phyloP scores from a whole-genome alignment of 345 rosid genomes.

The Melastoma malabathricum region DNA sequence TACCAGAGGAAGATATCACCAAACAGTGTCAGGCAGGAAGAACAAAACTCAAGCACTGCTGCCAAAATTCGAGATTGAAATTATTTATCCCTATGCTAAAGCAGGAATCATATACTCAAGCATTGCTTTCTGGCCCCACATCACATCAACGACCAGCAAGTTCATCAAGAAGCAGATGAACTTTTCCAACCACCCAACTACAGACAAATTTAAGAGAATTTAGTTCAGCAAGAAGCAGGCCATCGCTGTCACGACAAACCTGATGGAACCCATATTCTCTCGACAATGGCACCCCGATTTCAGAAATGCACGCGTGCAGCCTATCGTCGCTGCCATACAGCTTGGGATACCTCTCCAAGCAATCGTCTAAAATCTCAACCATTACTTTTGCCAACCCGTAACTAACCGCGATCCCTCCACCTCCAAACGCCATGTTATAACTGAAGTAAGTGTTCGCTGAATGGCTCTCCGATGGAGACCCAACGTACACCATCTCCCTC shows the following conservation, averaged over 20 bases:
- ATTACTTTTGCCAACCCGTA: conserved; percentile 71
- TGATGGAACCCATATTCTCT: conserved; percentile 88
- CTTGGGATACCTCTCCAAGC: conserved; percentile 65
- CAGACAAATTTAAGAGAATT: no score
- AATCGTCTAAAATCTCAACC: conserved; percentile 49
- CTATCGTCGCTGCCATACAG: conserved; percentile 92
- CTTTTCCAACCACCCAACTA: no score
- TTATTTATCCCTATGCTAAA: no score
- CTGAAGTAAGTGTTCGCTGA: conserved; percentile 80
- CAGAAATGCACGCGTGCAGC: conserved; percentile 83
- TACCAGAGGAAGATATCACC: no score
- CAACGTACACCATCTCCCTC: conserved; percentile 71
- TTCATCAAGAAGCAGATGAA: no score
- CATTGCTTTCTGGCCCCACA: no score
- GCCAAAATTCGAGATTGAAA: no score
- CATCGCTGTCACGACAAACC: conserved; percentile 17
- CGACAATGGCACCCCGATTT: conserved; percentile 76
- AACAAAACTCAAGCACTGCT: no score
- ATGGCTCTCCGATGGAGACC: conserved; percentile 77
- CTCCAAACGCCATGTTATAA: conserved; percentile 91
- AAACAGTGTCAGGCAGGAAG: no score
- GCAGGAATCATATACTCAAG: no score
- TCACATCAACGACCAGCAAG: no score
- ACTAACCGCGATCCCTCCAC: conserved; percentile 88
- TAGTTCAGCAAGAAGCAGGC: neutral